Evolutionary conservation across 2,329 filamentous ascomycete species (phyloP).

Genomic region (Fusarium lateritium): DNA sequence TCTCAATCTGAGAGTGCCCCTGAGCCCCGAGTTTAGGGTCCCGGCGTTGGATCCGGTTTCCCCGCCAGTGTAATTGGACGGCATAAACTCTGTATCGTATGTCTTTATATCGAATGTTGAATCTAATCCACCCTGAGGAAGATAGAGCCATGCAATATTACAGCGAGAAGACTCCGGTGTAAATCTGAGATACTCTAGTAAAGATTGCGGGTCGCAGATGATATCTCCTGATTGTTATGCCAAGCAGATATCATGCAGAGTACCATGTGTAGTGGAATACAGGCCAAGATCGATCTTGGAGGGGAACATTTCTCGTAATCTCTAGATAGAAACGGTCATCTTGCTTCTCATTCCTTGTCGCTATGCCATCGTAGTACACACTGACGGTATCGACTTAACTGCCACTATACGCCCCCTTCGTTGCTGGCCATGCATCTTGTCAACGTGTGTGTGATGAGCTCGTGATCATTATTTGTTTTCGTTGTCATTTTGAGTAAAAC

Average conservation of each 20-base stretch:
- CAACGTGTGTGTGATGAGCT: not conserved
- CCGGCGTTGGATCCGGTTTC: slow-evolving; percentile 31
- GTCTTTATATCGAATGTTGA: slow-evolving; percentile 31
- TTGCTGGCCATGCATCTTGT: not conserved
- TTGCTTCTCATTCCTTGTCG: slow-evolving; percentile 17
- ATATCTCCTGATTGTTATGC: slow-evolving; percentile 1
- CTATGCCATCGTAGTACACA: slow-evolving; percentile 10
- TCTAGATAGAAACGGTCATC: slow-evolving; percentile 26
- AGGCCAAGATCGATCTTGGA: slow-evolving; percentile 4
- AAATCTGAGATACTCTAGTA: slow-evolving; percentile 7
- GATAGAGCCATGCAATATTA: not conserved
- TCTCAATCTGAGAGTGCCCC: slow-evolving; percentile 26
- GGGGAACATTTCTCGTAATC: not conserved
- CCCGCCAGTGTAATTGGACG: slow-evolving; percentile 34
- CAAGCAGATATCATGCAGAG: not conserved
- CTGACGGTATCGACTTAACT: not conserved
- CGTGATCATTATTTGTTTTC: not conserved
- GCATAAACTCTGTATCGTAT: slow-evolving; percentile 30
- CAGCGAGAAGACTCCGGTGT: not conserved
- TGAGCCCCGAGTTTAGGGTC: slow-evolving; percentile 24
- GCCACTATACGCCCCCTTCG: not conserved
- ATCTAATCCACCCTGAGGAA: not conserved
- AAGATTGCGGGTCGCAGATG: slow-evolving; percentile 11
- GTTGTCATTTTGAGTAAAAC: not conserved
- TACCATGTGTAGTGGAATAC: slow-evolving; percentile 4